Conservation (phyloP, 768 basidiomycete genomes). For the Amanita subjunquillea region DNA sequence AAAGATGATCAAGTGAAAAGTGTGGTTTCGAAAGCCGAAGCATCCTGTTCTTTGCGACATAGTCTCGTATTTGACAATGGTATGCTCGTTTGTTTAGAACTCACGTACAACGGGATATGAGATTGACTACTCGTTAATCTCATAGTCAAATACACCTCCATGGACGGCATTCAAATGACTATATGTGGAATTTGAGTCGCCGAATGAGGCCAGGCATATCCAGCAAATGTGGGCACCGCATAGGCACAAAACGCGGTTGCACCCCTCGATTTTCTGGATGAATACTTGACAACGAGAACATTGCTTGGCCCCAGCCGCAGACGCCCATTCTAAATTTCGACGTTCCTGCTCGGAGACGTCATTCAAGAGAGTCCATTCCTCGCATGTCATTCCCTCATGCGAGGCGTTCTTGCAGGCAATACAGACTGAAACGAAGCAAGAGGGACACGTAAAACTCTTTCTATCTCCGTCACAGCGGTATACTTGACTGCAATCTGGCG, state of each 20-base stretch:
- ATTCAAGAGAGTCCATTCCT: conserved; percentile 19
- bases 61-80: not conserved
- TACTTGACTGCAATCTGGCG: conserved; percentile 42
- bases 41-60: too few species aligned
- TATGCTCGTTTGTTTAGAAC: not conserved
- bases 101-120: too few species aligned
- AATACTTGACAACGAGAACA: conserved; percentile 35
- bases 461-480: conserved; percentile 19
- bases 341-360: conserved; percentile 31
- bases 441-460: conserved; percentile 34
- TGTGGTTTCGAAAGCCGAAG: too few species aligned
- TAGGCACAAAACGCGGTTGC: conserved; percentile 43
- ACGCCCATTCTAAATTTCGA: conserved; percentile 29
- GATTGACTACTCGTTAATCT: not conserved
- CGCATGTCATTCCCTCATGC: conserved; percentile 44
- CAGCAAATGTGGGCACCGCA: conserved; percentile 47
- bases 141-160: conserved; percentile 17
- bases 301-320: conserved; percentile 25
- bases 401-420: conserved; percentile 35
- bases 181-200: conserved; percentile 11
- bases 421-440: conserved; percentile 40
- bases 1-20: conserved; percentile 79
- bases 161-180: conserved; percentile 26
- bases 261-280: conserved; percentile 42
- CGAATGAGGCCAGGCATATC: conserved; percentile 38